Base-by-base conservation (phyloP, 2,329 filamentous ascomycete genomes). In the Neofusicoccum ribis region DNA sequence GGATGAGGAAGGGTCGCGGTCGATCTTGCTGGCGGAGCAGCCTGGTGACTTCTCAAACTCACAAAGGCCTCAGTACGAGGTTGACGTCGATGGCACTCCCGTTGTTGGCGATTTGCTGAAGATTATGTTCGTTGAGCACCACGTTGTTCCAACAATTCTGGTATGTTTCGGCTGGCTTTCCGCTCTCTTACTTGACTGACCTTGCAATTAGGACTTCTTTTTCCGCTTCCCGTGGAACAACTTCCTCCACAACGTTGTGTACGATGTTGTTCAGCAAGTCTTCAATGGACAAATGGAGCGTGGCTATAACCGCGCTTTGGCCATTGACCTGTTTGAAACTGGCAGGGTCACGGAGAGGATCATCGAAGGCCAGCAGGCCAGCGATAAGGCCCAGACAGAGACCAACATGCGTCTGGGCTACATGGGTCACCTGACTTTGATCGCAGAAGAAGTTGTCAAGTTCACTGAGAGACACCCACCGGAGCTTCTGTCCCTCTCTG, bases 181-280 rank as follows among this genome's bases (percentile, higher is more conserved):
- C 44, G 6, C 62, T n/a, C 31, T 43, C 23, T 27, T 9, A 9
- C 2, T 7, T 17, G 15, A 62, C n/a, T 41, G 31, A 54, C 37
- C 41, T 65, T 39, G 58, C 27, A 20, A 20, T 50, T 65, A 96
- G 92, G 91, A 93, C 65, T 98, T 98, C 82, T 99, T 99, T 81
- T 99, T 99, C 82, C 88, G 90, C 66, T 99, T 98, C 73, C 94
- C 95, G 1, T 99, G 95, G 95, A 99, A 99, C 79, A 99, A 99
- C 77, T 99, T 99, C 75, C 85, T 99, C 50, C 95, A 99, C 80
- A 99, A 99, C 74, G 95, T 99, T 49, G 95, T 99, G 54, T 99
- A 99, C 76, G 95, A 99, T 77, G 93, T 99, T 73, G 92, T 99
- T 49, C 95, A 99, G 77, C 95, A 99, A 81, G 95, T 99, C 0